Conservation (phyloP, 495 filamentous ascomycete species). For the Talaromyces ruber region DNA sequence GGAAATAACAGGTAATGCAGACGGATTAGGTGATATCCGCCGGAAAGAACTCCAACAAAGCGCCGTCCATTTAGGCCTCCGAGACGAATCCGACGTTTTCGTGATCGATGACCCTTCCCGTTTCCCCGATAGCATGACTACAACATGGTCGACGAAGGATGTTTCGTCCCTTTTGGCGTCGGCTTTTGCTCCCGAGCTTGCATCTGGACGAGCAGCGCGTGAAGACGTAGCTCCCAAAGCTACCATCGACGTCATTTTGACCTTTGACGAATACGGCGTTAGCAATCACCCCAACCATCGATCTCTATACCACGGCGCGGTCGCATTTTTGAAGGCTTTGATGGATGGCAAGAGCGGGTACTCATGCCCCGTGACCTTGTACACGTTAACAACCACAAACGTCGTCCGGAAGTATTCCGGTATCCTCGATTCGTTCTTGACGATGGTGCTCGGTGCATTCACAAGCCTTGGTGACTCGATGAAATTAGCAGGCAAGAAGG, state of each 20-base stretch:
- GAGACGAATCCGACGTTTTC: conserved; percentile 63
- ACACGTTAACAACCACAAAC: conserved; percentile 66
- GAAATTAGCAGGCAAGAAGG: conserved; percentile 15
- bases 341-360: conserved; percentile 58
- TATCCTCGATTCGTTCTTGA: conserved; percentile 63
- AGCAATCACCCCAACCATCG: conserved; percentile 89
- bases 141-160: conserved; percentile 59
- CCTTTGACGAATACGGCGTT: conserved; percentile 75
- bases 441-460: conserved; percentile 40
- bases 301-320: conserved; percentile 73
- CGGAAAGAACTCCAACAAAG: conserved; percentile 77
- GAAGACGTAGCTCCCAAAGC: conserved; percentile 37
- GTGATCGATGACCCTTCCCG: conserved; percentile 64
- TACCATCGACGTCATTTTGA: conserved; percentile 74
- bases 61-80: conserved; percentile 65
- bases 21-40: conserved; percentile 73
- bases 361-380: conserved; percentile 66
- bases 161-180: conserved; percentile 59
- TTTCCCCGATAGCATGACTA: conserved; percentile 85
- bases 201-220: conserved; percentile 10
- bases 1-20: conserved; percentile 58
- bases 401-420: conserved; percentile 72
- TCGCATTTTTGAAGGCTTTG: conserved; percentile 55
- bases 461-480: conserved; percentile 26
- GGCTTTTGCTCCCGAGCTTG: conserved; percentile 58